Evolutionary conservation across 345 rosid genomes (phyloP).

Genomic region (Balakata baccata): DNA sequence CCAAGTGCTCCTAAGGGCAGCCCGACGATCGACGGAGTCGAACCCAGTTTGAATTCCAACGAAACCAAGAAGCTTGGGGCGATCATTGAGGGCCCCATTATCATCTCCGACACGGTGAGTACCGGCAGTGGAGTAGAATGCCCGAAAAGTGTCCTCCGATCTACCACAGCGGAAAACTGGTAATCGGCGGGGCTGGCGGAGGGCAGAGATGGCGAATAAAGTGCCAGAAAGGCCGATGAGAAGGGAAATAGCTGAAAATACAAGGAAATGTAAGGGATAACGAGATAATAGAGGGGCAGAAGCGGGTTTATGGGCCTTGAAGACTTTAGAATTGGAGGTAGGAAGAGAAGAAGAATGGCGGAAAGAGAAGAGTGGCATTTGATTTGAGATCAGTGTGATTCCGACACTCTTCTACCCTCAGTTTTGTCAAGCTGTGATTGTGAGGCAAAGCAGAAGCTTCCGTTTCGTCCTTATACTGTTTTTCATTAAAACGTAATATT

Average conservation of each 20-base stretch:
- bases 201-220: slow-evolving; percentile 49
- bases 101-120: slow-evolving; percentile 36
- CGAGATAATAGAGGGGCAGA: slow-evolving; percentile 23
- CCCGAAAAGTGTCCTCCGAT: slow-evolving; percentile 56
- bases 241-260: slow-evolving; percentile 52
- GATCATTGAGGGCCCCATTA: slow-evolving; percentile 37
- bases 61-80: slow-evolving; percentile 66
- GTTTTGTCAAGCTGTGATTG: neutral
- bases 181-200: slow-evolving; percentile 26
- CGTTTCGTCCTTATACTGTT: too few relatives aligned
- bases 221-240: slow-evolving; percentile 60
- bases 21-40: slow-evolving; percentile 51
- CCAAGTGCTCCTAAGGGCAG: slow-evolving; percentile 63
- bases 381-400: neutral
- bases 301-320: slow-evolving; percentile 39
- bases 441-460: neutral
- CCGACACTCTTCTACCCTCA: neutral
- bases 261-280: slow-evolving; percentile 35
- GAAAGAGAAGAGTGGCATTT: slow-evolving; percentile 37
- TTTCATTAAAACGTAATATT: too few relatives aligned
- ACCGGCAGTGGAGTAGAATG: slow-evolving; percentile 33
- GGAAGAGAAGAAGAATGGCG: slow-evolving; percentile 37
- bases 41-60: slow-evolving; percentile 82
- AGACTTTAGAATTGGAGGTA: slow-evolving; percentile 40
- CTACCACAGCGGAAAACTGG: slow-evolving; percentile 59